Percentiles rank a stretch among this genome's conserved stretches.
Conservation (phyloP, 768 basidiomycete genomes). For the Arthromyces matolae region DNA sequence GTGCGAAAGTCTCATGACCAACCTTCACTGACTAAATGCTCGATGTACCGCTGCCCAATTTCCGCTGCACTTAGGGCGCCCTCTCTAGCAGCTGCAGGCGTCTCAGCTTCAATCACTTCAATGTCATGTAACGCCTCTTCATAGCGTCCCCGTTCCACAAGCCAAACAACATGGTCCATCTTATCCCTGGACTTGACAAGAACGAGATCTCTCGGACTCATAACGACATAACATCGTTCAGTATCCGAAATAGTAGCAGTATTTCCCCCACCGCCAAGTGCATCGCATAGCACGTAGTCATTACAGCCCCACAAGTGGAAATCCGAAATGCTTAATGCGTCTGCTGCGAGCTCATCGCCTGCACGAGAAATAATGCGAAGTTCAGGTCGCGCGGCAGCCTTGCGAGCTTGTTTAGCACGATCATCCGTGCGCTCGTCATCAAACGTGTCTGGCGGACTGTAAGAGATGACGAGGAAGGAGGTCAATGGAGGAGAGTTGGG, state of each 20-base stretch:
- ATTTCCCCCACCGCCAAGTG: constrained; percentile 27
- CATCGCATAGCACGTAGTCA: constrained; percentile 75
- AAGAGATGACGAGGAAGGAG: constrained; percentile 85
- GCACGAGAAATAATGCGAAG: constrained; percentile 84
- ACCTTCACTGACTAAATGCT: constrained; percentile 83
- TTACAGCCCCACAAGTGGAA: constrained; percentile 88
- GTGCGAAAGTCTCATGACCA: constrained; percentile 19
- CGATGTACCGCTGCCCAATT: constrained; percentile 85
- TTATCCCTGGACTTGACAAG: constrained; percentile 84
- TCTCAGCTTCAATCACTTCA: constrained; percentile 56
- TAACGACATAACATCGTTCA: constrained; percentile 69
- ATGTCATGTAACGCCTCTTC: constrained; percentile 86
- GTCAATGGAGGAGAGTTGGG: constrained; percentile 39
- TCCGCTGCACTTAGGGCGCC: constrained; percentile 50
- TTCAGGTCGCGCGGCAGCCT: constrained; percentile 89
- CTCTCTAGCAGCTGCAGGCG: constrained; percentile 24
- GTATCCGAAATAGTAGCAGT: constrained; percentile 25
- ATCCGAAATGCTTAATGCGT: constrained; percentile 74
- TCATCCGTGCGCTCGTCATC: constrained; percentile 72
- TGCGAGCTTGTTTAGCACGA: constrained; percentile 70
- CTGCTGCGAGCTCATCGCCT: constrained; percentile 85
- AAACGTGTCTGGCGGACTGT: constrained; percentile 74
- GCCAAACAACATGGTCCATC: constrained; percentile 88
- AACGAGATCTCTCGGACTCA: constrained; percentile 85
- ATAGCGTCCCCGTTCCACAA: constrained; percentile 80